A percentile compares a stretch with the other conserved stretches of the same genome.
These are phyloP conservation scores for Diaporthe sp. DNA, from an alignment of 2,329 filamentous ascomycete genomes.

Conservation along the genomic window DNA sequence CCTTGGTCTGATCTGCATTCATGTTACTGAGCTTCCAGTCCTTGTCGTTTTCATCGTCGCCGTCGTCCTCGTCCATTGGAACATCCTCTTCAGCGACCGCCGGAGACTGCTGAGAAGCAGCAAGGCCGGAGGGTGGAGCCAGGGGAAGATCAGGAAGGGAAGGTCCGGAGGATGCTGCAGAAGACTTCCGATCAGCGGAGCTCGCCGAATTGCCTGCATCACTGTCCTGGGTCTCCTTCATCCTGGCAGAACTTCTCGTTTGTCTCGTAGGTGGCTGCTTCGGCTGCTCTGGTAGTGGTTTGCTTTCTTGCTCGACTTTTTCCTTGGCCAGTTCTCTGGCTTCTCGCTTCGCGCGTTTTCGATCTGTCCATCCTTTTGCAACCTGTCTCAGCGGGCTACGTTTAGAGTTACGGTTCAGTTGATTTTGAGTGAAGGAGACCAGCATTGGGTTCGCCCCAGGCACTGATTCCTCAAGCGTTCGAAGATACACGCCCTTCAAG, in stretches of 20 bases:
- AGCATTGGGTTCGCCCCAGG: slow-evolving; percentile 10
- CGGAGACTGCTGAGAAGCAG: background rate
- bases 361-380: slow-evolving; percentile 17
- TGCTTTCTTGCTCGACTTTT: background rate
- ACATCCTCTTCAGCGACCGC: background rate
- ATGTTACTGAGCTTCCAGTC: background rate
- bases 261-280: background rate
- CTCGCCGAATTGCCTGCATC: background rate
- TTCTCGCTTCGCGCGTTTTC: background rate
- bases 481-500: slow-evolving; percentile 8
- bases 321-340: slow-evolving; percentile 6
- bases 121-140: background rate
- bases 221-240: background rate
- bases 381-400: slow-evolving; percentile 21
- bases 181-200: slow-evolving; percentile 6
- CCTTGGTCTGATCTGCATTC: background rate
- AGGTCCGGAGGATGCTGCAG: background rate
- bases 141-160: background rate
- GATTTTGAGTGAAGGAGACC: background rate
- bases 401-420: slow-evolving; percentile 23
- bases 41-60: background rate
- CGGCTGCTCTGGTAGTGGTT: background rate
- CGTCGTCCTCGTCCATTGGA: background rate
- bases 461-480: background rate
- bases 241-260: slow-evolving; percentile 18